These are phyloP conservation scores for Pouteria campechiana DNA, from an alignment of 179 eudicot species.

Conservation along the genomic window DNA sequence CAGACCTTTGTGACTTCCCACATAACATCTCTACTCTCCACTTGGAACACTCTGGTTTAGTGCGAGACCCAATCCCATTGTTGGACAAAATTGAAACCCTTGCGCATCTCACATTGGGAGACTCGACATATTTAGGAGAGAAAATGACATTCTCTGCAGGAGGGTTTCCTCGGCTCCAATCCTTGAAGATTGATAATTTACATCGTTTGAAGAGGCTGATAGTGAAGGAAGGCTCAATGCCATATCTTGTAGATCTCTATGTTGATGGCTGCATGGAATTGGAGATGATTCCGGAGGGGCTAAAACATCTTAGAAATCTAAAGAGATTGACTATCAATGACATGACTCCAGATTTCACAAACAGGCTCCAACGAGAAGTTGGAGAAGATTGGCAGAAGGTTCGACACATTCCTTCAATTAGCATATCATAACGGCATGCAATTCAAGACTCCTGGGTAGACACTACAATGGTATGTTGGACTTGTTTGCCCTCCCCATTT, in stretches of 20 bases:
- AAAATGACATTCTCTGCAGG: conserved; percentile 1
- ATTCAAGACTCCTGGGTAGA: too few species aligned
- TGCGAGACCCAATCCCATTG: conserved; percentile 8
- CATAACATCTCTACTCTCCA: not conserved
- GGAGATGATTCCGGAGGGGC: conserved; percentile 1
- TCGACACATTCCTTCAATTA: too few species aligned
- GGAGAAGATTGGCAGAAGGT: too few species aligned
- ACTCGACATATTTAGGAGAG: conserved; percentile 4
- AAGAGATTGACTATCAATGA: not conserved
- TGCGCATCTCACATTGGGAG: conserved; percentile 1
- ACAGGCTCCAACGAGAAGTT: too few species aligned
- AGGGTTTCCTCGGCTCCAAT: conserved; percentile 4
- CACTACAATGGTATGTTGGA: too few species aligned
- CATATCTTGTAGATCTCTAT: not conserved
- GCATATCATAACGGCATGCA: too few species aligned
- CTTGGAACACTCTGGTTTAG: conserved; percentile 2
- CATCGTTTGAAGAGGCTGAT: not conserved
- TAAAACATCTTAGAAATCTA: not conserved
- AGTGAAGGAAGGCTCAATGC: conserved; percentile 1
- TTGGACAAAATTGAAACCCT: conserved; percentile 1
- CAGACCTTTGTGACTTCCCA: too few species aligned
- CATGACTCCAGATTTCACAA: too few species aligned
- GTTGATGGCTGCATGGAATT: not conserved
- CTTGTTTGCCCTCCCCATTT: too few species aligned
- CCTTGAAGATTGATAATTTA: not conserved